Percentiles rank a stretch among this genome's conserved stretches.
Conservation (phyloP, 2,329 filamentous ascomycete genomes). For the Fusarium sp. region DNA sequence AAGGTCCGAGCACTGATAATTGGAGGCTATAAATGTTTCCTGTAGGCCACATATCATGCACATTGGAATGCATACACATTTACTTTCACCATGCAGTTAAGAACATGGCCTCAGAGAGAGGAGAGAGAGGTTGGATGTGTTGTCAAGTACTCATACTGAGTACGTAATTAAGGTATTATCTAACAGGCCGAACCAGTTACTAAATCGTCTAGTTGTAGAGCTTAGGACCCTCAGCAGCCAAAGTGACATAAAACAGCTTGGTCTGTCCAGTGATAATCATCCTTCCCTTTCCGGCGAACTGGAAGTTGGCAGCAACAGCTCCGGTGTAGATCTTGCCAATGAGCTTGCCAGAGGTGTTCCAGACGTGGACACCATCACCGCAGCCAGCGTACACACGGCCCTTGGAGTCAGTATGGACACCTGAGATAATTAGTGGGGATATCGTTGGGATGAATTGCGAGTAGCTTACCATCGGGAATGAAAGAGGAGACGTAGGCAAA, state of each 20-base stretch:
- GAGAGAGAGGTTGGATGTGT: too few relatives aligned
- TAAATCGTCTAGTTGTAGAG: not conserved
- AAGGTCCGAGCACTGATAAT: too few relatives aligned
- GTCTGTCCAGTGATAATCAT: conserved; percentile 55
- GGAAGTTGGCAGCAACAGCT: conserved; percentile 60
- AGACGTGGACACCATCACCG: conserved; percentile 65
- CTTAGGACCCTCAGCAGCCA: conserved; percentile 26
- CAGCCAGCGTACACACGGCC: conserved; percentile 68
- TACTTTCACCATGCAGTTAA: too few relatives aligned
- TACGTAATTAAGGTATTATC: not conserved
- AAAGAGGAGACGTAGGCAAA: conserved; percentile 69
- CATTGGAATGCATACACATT: too few relatives aligned
- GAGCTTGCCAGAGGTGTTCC: conserved; percentile 60
- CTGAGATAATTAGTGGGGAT: conserved; percentile 50
- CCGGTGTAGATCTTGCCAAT: conserved; percentile 69
- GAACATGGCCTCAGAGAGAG: not conserved
- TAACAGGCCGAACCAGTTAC: not conserved
- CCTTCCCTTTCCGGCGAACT: conserved; percentile 56
- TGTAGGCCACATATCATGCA: too few relatives aligned
- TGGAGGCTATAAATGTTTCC: too few relatives aligned
- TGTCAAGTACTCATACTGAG: not conserved
- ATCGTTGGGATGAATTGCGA: conserved; percentile 25
- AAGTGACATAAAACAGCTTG: conserved; percentile 51
- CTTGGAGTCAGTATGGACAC: conserved; percentile 66
- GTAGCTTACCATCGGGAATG: conserved; percentile 68